These are phyloP conservation scores for Myxozyma monticola DNA, from an alignment of 805 yeast species.

Conservation along the genomic window DNA sequence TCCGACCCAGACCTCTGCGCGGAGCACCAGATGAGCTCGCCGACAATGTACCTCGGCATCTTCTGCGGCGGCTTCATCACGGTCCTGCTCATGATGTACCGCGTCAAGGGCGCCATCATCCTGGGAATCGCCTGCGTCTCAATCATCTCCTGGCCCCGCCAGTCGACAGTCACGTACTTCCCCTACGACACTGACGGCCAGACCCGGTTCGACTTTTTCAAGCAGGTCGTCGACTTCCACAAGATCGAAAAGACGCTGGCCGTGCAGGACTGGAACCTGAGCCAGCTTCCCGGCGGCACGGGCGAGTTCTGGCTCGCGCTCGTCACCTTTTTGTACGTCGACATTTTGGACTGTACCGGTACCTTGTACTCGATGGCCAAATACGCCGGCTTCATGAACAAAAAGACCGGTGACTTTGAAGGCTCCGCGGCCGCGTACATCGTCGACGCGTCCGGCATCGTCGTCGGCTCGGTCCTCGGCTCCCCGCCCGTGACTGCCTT, in stretches of 20 bases:
- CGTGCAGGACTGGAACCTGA: slow-evolving; percentile 29
- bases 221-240: slow-evolving; percentile 31
- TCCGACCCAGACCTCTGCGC: slow-evolving; percentile 23
- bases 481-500: slow-evolving; percentile 32
- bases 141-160: slow-evolving; percentile 32
- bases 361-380: slow-evolving; percentile 33
- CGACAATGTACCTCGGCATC: slow-evolving; percentile 32
- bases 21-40: slow-evolving; percentile 24
- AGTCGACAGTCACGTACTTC: slow-evolving; percentile 27
- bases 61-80: slow-evolving; percentile 32
- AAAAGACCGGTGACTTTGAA: slow-evolving; percentile 30
- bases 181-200: slow-evolving; percentile 28
- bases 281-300: slow-evolving; percentile 23
- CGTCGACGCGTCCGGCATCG: slow-evolving; percentile 30
- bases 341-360: slow-evolving; percentile 32
- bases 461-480: slow-evolving; percentile 31
- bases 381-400: slow-evolving; percentile 28
- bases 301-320: slow-evolving; percentile 32
- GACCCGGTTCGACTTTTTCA: slow-evolving; percentile 29
- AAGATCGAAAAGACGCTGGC: slow-evolving; percentile 24
- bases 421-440: slow-evolving; percentile 32
- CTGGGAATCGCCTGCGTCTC: slow-evolving; percentile 30
- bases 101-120: slow-evolving; percentile 32
- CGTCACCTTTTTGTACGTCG: slow-evolving; percentile 32
- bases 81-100: slow-evolving; percentile 28